Conservation (phyloP, 1,284 basidiomycete genomes). For the Volvariella surrecta region DNA sequence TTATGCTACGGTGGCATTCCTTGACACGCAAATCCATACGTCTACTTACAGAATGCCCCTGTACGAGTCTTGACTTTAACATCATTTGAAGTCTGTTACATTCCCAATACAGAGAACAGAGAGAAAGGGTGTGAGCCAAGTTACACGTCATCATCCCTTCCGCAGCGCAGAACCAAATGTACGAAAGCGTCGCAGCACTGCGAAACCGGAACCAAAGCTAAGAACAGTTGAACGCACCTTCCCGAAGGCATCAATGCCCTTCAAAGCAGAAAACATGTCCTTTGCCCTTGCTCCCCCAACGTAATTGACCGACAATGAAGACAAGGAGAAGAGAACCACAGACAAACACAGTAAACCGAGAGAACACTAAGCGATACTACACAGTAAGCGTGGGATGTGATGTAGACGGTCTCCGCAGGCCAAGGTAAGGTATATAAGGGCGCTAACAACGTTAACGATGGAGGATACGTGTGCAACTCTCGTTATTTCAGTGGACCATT, state of each 20-base stretch:
- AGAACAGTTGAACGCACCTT: conserved; percentile 54
- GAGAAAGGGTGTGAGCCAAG: conserved; percentile 9
- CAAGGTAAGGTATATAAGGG: conserved; percentile 11
- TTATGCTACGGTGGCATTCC: no score
- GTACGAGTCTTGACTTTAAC: conserved; percentile 96
- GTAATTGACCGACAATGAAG: conserved; percentile 14
- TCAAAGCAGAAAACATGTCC: conserved; percentile 64
- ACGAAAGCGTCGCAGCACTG: conserved; percentile 8
- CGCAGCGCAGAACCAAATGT: conserved; percentile 9
- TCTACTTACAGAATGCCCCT: conserved; percentile 74
- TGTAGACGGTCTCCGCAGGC: conserved; percentile 18
- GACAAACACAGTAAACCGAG: no score
- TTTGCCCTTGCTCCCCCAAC: conserved; percentile 52
- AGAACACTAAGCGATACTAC: no score
- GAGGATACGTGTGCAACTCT: conserved; percentile 6
- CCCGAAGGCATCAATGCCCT: conserved; percentile 94
- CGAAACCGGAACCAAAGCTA: not conserved
- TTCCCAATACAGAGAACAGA: conserved; percentile 1
- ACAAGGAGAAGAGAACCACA: no score
- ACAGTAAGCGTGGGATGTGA: conserved; percentile 16
- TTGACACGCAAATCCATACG: no score
- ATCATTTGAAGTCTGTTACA: conserved; percentile 84
- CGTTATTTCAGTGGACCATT: conserved; percentile 7
- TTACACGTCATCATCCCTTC: conserved; percentile 4
- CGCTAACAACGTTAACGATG: conserved; percentile 11